A percentile compares a stretch with the other conserved stretches of the same genome.
Evolutionary conservation across 352 stramenopile species (phyloP).

Genomic region (Phytophthora palmivora): DNA sequence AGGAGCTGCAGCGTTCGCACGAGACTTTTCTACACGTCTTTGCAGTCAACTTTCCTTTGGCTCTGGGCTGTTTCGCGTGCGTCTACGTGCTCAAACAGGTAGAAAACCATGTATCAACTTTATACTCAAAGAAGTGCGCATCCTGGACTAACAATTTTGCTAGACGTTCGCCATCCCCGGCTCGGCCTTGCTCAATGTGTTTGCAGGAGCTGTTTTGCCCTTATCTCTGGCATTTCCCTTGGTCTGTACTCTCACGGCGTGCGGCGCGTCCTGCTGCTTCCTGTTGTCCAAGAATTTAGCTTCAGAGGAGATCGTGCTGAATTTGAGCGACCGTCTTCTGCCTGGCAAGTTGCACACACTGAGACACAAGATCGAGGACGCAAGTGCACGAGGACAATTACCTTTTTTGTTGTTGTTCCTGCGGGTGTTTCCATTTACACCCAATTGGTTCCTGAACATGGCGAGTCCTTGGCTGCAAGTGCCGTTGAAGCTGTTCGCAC

Average conservation of each 20-base stretch:
- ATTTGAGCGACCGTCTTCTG: conserved; percentile 64
- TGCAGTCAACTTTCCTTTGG: conserved; percentile 62
- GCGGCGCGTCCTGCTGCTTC: conserved; percentile 77
- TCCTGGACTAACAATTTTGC: conserved; percentile 9
- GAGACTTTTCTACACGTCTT: conserved; percentile 69
- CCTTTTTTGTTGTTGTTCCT: conserved; percentile 77
- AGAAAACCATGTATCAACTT: conserved; percentile 9
- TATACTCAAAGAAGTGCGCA: conserved; percentile 21
- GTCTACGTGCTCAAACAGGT: conserved; percentile 88
- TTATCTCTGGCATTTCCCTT: conserved; percentile 73
- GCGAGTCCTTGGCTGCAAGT: conserved; percentile 82
- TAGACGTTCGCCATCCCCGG: conserved; percentile 88
- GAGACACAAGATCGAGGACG: conserved; percentile 61
- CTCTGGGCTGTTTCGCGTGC: conserved; percentile 70
- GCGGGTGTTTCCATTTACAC: conserved; percentile 83
- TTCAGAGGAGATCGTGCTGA: conserved; percentile 64
- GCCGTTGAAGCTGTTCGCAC: conserved; percentile 69
- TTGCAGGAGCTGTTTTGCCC: conserved; percentile 72
- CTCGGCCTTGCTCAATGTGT: conserved; percentile 78
- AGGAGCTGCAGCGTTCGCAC: conserved; percentile 67
- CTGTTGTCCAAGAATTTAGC: conserved; percentile 70
- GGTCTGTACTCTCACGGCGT: conserved; percentile 66
- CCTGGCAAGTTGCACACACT: conserved; percentile 64
- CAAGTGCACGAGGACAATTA: conserved; percentile 51
- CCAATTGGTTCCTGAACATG: conserved; percentile 89